phyloP scores from a whole-genome alignment of 2,329 filamentous ascomycete species.

The Sporothrix euskadiensis region DNA sequence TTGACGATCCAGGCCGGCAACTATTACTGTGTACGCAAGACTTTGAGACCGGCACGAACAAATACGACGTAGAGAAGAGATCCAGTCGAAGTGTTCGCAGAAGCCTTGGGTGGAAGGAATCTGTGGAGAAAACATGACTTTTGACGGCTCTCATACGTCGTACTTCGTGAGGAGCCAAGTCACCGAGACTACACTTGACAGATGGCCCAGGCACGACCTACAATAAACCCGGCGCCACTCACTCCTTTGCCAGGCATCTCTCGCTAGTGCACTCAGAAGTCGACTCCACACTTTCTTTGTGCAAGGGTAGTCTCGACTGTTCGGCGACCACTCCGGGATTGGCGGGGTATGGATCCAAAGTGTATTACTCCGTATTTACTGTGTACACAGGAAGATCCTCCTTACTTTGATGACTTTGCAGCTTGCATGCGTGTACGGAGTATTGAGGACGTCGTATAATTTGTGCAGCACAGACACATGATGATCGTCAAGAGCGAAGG shows the following conservation, averaged over 20 bases:
- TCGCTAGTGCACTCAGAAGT: background rate
- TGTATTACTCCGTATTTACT: no score
- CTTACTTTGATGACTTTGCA: background rate
- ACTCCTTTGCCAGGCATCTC: conserved; percentile 6
- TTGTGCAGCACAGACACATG: background rate
- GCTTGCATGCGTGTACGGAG: background rate
- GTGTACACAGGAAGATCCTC: background rate
- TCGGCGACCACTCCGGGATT: conserved; percentile 21
- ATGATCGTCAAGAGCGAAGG: background rate
- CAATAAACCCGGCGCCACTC: background rate
- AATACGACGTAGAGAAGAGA: background rate
- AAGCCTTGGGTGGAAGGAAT: background rate
- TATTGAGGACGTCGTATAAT: background rate
- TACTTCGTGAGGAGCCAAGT: background rate
- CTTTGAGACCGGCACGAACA: background rate
- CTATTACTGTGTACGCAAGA: no score
- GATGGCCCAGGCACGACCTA: background rate
- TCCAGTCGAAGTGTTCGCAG: no score
- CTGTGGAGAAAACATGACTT: background rate
- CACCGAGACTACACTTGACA: background rate
- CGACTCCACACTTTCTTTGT: background rate
- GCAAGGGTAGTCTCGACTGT: conserved; percentile 7
- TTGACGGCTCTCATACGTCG: background rate
- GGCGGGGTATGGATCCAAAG: background rate
- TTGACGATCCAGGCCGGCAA: background rate